Base-by-base conservation (phyloP, 169 alveolate genomes). In the Plasmodium ovale region DNA sequence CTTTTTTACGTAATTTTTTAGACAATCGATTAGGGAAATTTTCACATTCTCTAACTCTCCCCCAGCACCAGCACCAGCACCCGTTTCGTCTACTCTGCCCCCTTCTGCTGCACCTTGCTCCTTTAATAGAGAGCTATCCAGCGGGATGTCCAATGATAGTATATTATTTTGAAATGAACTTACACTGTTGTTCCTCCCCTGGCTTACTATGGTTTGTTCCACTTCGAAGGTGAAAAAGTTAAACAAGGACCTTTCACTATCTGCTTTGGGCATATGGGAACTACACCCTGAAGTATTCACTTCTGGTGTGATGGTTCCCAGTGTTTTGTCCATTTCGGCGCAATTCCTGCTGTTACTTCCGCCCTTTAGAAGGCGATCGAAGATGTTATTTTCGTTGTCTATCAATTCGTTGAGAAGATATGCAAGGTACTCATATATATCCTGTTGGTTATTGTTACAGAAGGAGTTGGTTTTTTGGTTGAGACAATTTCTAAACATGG, bases 391-490 rank as follows among this genome's bases (percentile, higher is more conserved):
- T 87, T 73, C 87, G 35, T 59, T 73, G 35, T 73, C 73, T 9
- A 87, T 73, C 29, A 60, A 60, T 25, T 71, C 85, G 37, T 69
- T 71, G 9, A 87, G 39, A 27, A 87, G 33, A 39, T 69, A 73
- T 16, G 67, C 49, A 14, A 65, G 47, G 47, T 54, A 87, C 44
- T 87, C 92, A 42, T 53, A 65, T 5, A 73, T 73, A 21, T 87
- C 92, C 44, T 87, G 92, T 68, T 87, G 92, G 1, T 35, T 87
- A 19, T 73, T 71, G 23, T 64, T 73, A 56, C 92, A 54, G 35
- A 47, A 31, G 9, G 73, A 25, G 44, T 74, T 74, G 6, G 77
- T 54, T 14, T 74, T 74, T 62, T 60, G 65, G 29, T 74, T 74
- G 2, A 74, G 6, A 31, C 88, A 74, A n/a, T 51, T 59, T 59